phyloP scores from a whole-genome alignment of 2,329 filamentous ascomycete species.

The Zymoseptoria brevis region DNA sequence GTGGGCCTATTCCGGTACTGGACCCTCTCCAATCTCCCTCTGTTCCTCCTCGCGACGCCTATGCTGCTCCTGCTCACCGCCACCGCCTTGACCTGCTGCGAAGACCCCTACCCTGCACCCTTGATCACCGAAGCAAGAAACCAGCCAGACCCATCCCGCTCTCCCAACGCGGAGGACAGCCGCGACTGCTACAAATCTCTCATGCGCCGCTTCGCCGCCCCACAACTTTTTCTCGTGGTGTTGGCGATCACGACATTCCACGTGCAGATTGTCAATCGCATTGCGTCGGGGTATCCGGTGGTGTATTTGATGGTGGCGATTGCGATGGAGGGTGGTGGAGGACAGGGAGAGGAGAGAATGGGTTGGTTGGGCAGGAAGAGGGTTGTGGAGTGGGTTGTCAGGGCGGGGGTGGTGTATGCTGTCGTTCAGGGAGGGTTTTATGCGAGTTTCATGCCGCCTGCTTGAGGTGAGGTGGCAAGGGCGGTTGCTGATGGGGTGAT shows the following conservation, averaged over 20 bases:
- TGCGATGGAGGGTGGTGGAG: conserved; percentile 20
- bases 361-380: conserved; percentile 1
- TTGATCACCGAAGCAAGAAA: neutral
- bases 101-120: neutral
- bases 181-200: neutral
- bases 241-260: conserved; percentile 76
- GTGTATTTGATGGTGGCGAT: conserved; percentile 79
- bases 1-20: conserved; percentile 85
- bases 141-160: neutral
- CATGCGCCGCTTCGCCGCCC: conserved; percentile 55
- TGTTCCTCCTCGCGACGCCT: conserved; percentile 77
- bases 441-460: conserved; percentile 84
- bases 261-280: conserved; percentile 84
- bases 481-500: no score
- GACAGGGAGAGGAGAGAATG: neutral
- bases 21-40: conserved; percentile 74
- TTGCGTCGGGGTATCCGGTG: conserved; percentile 79
- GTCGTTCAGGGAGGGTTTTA: conserved; percentile 76
- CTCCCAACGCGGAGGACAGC: neutral
- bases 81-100: conserved; percentile 42
- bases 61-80: conserved; percentile 60
- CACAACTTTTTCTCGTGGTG: conserved; percentile 63
- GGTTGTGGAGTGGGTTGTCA: conserved; percentile 38
- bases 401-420: conserved; percentile 73
- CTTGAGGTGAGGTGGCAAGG: conserved; percentile 30